These are phyloP conservation scores for Aspergillus panamensis DNA, from an alignment of 495 filamentous ascomycete species.

Conservation along the genomic window DNA sequence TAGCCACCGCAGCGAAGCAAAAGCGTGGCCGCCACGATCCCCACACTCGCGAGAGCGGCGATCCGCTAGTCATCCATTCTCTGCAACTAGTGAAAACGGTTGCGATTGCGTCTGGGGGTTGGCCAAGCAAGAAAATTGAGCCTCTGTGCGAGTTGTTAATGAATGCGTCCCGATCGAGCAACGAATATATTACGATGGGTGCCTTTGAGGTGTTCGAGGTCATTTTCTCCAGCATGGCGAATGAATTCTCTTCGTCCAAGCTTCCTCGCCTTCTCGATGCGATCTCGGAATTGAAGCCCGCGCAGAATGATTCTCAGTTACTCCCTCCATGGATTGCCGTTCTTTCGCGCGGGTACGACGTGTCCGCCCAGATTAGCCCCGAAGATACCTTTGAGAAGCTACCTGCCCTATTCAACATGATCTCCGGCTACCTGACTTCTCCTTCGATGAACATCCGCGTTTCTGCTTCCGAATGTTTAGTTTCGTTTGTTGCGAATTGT, in stretches of 20 bases:
- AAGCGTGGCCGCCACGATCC: conserved; percentile 51
- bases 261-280: conserved; percentile 81
- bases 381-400: conserved; percentile 87
- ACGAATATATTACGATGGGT: conserved; percentile 91
- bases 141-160: conserved; percentile 83
- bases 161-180: conserved; percentile 78
- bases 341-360: conserved; percentile 87
- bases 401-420: conserved; percentile 71
- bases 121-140: conserved; percentile 97
- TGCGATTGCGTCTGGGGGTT: conserved; percentile 80
- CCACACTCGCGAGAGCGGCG: conserved; percentile 53
- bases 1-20: conserved; percentile 58
- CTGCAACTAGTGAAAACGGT: conserved; percentile 87
- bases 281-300: conserved; percentile 84
- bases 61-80: conserved; percentile 83
- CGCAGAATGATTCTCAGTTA: conserved; percentile 85
- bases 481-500: conserved; percentile 86
- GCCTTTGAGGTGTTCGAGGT: conserved; percentile 97
- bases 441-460: conserved; percentile 86
- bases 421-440: conserved; percentile 77
- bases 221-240: conserved; percentile 86
- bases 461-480: conserved; percentile 89
- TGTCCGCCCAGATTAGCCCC: conserved; percentile 78
- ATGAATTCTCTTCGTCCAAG: conserved; percentile 81
- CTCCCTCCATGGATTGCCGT: conserved; percentile 96